Percentiles rank a stretch among this genome's conserved stretches.
These are phyloP conservation scores for Flaveria trinervia DNA, from an alignment of 129 eudicot species.

Conservation along the genomic window DNA sequence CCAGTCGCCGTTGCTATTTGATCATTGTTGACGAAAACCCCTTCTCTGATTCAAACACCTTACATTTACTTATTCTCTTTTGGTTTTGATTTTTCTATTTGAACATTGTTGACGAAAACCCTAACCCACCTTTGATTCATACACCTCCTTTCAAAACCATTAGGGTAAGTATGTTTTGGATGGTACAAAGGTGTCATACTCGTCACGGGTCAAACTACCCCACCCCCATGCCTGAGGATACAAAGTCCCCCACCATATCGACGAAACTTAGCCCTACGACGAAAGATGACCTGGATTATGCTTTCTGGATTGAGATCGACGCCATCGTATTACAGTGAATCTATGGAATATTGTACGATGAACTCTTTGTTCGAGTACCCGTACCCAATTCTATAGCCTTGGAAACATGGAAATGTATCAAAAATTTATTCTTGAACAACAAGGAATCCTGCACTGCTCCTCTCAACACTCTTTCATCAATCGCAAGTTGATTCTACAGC, in stretches of 20 bases:
- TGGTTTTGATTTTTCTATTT: too few species aligned
- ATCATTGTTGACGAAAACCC: too few species aligned
- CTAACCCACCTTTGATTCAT: too few species aligned
- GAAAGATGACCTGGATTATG: neutral
- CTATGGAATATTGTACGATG: neutral
- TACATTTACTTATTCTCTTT: too few species aligned
- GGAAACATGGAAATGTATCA: neutral
- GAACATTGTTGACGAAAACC: too few species aligned
- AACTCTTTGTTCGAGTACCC: neutral
- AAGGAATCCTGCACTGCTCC: neutral
- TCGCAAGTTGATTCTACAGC: neutral
- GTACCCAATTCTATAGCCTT: neutral
- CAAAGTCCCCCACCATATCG: neutral
- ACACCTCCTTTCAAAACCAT: too few species aligned
- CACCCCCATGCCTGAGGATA: neutral
- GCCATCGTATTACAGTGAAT: neutral
- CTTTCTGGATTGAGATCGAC: neutral
- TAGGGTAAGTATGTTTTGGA: too few species aligned
- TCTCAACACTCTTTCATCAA: neutral
- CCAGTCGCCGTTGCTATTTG: too few species aligned
- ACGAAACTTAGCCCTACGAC: neutral
- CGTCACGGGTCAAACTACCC: too few species aligned
- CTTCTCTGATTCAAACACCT: too few species aligned
- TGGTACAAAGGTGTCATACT: neutral
- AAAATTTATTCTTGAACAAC: neutral